These are phyloP conservation scores for Zymoseptoria pseudotritici DNA, from an alignment of 2,329 filamentous ascomycete species.

Conservation along the genomic window DNA sequence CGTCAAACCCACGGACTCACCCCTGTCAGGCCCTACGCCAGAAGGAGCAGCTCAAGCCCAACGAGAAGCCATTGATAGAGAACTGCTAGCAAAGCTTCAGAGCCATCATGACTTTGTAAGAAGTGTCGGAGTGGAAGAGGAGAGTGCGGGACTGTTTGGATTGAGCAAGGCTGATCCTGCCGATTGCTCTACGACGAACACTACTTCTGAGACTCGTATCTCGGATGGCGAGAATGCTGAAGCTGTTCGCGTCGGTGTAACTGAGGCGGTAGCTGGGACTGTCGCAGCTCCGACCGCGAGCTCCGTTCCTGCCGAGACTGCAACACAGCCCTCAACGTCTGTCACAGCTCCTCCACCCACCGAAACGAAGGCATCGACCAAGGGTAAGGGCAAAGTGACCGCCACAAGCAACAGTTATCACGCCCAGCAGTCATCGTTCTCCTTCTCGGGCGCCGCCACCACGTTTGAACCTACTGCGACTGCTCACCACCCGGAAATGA, in stretches of 20 bases:
- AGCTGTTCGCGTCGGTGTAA: not conserved
- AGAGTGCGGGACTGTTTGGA: not conserved
- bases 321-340: not conserved
- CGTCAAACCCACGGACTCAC: not conserved
- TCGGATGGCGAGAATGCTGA: not conserved
- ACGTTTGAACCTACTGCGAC: not conserved
- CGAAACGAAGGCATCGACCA: not conserved
- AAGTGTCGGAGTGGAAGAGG: not conserved
- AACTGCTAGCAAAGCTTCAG: conserved; percentile 12
- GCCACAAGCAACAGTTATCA: not conserved
- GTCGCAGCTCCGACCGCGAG: not conserved
- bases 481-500: not conserved
- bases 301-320: not conserved
- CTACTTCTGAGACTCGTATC: not conserved
- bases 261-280: not conserved
- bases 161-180: not conserved
- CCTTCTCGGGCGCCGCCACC: not conserved
- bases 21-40: not conserved
- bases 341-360: not conserved
- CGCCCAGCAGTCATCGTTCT: not conserved
- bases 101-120: conserved; percentile 11
- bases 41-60: not conserved
- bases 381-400: not conserved
- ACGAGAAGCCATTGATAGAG: conserved; percentile 11
- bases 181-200: not conserved